These are phyloP conservation scores for Kwoniella heveanensis DNA, from an alignment of 768 basidiomycete genomes.

Conservation along the genomic window DNA sequence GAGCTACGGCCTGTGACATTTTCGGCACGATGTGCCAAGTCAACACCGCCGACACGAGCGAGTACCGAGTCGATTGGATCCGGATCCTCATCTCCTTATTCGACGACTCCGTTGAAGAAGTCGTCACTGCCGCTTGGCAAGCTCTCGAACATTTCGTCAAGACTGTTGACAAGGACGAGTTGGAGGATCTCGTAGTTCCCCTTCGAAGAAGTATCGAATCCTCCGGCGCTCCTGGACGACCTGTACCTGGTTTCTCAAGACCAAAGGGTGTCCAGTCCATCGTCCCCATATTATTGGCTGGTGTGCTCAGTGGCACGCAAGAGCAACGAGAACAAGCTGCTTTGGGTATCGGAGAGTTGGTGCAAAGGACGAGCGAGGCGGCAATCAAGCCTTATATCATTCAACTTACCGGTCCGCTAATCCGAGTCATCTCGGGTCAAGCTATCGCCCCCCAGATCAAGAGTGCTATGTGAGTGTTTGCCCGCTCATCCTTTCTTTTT, in stretches of 20 bases:
- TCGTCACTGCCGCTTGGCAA: conserved; percentile 72
- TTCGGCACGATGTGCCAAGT: conserved; percentile 82
- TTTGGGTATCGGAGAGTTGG: conserved; percentile 92
- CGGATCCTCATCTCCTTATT: conserved; percentile 80
- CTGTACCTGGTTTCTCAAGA: conserved; percentile 79
- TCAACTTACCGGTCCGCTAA: conserved; percentile 91
- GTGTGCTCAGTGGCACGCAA: conserved; percentile 90
- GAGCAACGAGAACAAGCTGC: conserved; percentile 89
- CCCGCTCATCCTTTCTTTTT: background rate
- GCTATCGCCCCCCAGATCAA: conserved; percentile 90
- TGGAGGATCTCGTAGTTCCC: conserved; percentile 86
- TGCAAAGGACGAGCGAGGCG: conserved; percentile 77
- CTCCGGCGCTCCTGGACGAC: conserved; percentile 72
- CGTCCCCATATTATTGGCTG: conserved; percentile 85
- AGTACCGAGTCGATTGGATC: conserved; percentile 93
- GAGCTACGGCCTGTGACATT: conserved; percentile 75
- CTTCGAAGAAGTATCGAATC: conserved; percentile 84
- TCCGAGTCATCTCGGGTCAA: conserved; percentile 78
- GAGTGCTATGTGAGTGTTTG: conserved; percentile 66
- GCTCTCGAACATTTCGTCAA: conserved; percentile 87
- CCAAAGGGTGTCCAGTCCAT: conserved; percentile 77
- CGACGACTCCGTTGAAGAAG: conserved; percentile 67
- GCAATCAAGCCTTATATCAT: conserved; percentile 95
- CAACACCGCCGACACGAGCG: conserved; percentile 74
- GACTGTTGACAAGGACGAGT: conserved; percentile 85